phyloP scores from a whole-genome alignment of 1,139 yeast genomes.

The Scheffersomyces illinoinensis region DNA sequence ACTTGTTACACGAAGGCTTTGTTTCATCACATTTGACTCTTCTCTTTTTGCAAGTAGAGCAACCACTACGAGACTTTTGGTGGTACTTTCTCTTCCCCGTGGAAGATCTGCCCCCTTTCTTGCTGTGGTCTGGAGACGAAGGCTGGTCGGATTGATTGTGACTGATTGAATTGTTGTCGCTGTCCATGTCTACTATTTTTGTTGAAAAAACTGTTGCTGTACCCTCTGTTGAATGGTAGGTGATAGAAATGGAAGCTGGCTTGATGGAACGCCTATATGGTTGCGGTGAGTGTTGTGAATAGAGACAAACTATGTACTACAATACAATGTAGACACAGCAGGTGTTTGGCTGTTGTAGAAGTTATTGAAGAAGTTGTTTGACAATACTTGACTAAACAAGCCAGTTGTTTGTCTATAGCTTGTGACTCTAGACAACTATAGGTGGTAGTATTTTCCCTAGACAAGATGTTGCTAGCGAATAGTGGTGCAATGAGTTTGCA shows the following conservation, averaged over 20 bases:
- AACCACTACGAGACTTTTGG: constrained; percentile 84
- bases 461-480: not conserved
- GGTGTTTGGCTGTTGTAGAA: not conserved
- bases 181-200: constrained; percentile 2
- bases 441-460: not conserved
- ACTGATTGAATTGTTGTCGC: constrained; percentile 1
- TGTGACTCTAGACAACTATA: not conserved
- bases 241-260: not conserved
- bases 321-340: not conserved
- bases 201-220: constrained; percentile 3
- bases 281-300: not conserved
- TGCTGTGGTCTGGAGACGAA: not conserved
- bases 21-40: constrained; percentile 91
- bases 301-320: not conserved
- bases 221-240: not conserved
- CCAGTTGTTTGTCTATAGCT: not conserved
- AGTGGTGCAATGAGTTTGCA: not conserved
- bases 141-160: not conserved
- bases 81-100: constrained; percentile 70
- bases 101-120: constrained; percentile 19
- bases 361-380: not conserved
- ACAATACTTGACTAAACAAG: not conserved
- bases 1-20: constrained; percentile 77
- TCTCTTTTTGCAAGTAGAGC: constrained; percentile 83
- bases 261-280: not conserved